Percentiles rank a stretch among this genome's conserved stretches.
Conservation (phyloP, 2,329 filamentous ascomycete species). For the Ploettnerulaceae sp. region DNA sequence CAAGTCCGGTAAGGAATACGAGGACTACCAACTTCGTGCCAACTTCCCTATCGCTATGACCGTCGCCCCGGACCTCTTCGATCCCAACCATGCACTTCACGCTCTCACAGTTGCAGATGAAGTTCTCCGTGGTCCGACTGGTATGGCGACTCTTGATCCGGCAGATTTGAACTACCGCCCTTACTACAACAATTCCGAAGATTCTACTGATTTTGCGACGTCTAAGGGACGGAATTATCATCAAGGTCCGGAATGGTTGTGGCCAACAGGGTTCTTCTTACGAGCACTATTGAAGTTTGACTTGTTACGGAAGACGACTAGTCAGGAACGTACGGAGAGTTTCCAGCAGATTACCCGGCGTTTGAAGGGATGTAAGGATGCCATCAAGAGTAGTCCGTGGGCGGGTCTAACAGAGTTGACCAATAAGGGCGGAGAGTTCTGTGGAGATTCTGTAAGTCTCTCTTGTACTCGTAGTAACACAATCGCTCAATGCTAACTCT, state of each 20-base stretch:
- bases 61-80: slow-evolving; percentile 84
- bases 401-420: slow-evolving; percentile 90
- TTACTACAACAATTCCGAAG: slow-evolving; percentile 92
- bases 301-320: slow-evolving; percentile 61
- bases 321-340: slow-evolving; percentile 71
- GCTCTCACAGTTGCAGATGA: slow-evolving; percentile 78
- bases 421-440: slow-evolving; percentile 80
- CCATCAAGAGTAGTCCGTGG: slow-evolving; percentile 77
- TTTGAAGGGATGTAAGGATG: slow-evolving; percentile 76
- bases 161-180: slow-evolving; percentile 88
- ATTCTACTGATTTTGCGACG: slow-evolving; percentile 85
- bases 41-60: slow-evolving; percentile 97
- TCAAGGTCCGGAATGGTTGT: slow-evolving; percentile 96
- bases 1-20: slow-evolving; percentile 87
- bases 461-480: slow-evolving; percentile 3
- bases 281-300: slow-evolving; percentile 90
- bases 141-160: slow-evolving; percentile 94
- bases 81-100: slow-evolving; percentile 68
- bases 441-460: slow-evolving; percentile 74
- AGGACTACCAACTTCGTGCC: slow-evolving; percentile 92
- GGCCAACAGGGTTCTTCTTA: slow-evolving; percentile 94
- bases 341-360: slow-evolving; percentile 92
- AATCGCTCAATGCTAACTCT: slow-evolving; percentile 10
- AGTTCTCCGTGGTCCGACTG: slow-evolving; percentile 76
- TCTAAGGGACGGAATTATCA: slow-evolving; percentile 96